Percentiles rank a stretch among this genome's conserved stretches.
These are phyloP conservation scores for Pseudocercospora ulei DNA, from an alignment of 2,329 filamentous ascomycete species.

Conservation along the genomic window DNA sequence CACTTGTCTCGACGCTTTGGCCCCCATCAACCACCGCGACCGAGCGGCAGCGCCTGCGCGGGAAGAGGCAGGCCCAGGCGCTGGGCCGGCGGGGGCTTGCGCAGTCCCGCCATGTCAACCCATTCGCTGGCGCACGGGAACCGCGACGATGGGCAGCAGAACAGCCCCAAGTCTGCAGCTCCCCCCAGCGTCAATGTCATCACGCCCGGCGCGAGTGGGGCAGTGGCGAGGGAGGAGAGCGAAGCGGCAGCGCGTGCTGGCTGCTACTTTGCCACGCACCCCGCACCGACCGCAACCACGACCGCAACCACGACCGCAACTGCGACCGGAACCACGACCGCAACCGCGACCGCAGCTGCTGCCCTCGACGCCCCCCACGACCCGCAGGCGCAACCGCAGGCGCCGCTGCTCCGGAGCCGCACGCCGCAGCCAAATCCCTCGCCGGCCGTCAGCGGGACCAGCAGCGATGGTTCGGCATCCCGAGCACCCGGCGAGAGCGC, in stretches of 20 bases:
- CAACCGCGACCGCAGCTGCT: conserved; percentile 20
- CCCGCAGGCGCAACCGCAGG: conserved; percentile 17
- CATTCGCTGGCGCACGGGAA: conserved; percentile 17
- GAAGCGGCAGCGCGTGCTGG: conserved; percentile 5
- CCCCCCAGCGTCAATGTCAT: conserved; percentile 30
- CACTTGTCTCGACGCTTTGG: conserved; percentile 12
- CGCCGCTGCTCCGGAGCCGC: conserved; percentile 16
- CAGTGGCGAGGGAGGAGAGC: conserved; percentile 10
- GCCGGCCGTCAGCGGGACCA: background rate
- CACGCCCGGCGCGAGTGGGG: conserved; percentile 20
- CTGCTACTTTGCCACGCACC: conserved; percentile 6
- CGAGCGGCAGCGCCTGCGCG: background rate
- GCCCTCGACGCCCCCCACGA: conserved; percentile 21
- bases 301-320: conserved; percentile 18
- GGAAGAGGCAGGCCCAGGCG: conserved; percentile 5
- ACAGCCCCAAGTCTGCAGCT: conserved; percentile 37
- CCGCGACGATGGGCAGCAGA: conserved; percentile 19
- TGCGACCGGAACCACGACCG: conserved; percentile 15
- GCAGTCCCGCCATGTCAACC: conserved; percentile 23
- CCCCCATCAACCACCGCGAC: conserved; percentile 4
- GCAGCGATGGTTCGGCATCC: conserved; percentile 4
- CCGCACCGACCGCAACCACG: conserved; percentile 9
- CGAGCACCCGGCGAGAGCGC: conserved; percentile 4
- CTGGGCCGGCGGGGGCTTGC: conserved; percentile 10
- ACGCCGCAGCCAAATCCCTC: conserved; percentile 3